Evolutionary conservation across 805 yeast genomes (phyloP), one percentile per base, ranked within the genome.

Genomic region (Yarrowia osloensis): DNA sequence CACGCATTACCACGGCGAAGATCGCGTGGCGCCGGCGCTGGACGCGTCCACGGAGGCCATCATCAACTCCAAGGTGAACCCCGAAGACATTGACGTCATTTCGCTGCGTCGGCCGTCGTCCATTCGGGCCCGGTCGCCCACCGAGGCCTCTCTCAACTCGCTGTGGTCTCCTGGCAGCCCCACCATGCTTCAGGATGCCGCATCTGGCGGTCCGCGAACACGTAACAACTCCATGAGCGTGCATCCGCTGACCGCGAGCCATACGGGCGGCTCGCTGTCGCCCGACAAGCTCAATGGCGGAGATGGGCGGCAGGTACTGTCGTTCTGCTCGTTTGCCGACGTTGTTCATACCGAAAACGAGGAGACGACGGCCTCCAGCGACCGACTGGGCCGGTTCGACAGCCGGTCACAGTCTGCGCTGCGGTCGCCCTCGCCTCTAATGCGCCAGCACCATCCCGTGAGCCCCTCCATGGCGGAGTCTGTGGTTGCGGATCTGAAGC

Each of bases 281-380:
- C 52, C 49, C 35, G 67, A 54, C 29, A 54, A 55, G 40, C 21
- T 37, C 19, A 33, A 31, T 4, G 59, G 59, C 29, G 42, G 44
- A 15, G 68, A 46, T 4, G 66, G 46, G 33, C 65, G 69, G 15
- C 70, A 68, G 37, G 71, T 73, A 4, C 70, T 82, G 46, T 78
- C 80, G 42, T 90, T 90, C 74, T 88, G 86, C 73, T 87, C 92
- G 2, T 90, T 88, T 75, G 96, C 94, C 3, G 97, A 90, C 72
- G 83, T 90, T 84, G 82, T 75, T 35, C 29, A 46, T 72, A 71
- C 69, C 37, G 65, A 35, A 50, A 15, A 50, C 31, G 35, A 59
- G 55, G 47, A 40, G 44, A 42, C 65, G 19, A 37, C 65, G 26
- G 52, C 65, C 9, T 55, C 55, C 28, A 29, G 62, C 15, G 55